Conservation (phyloP, 257 asterid species). For the Rubia yunnanensis region DNA sequence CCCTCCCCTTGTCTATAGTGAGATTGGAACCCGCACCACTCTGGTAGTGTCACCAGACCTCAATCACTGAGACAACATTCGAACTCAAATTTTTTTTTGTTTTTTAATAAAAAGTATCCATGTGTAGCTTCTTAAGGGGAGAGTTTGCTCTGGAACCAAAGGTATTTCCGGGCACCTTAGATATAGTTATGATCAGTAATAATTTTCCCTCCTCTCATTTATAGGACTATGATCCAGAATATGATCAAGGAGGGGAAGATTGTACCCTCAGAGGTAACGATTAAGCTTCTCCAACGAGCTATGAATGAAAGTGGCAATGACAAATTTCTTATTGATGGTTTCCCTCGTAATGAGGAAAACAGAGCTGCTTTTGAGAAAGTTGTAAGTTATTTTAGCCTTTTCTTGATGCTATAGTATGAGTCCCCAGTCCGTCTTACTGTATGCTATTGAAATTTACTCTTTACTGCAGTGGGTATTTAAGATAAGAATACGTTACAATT, state of each 20-base stretch:
- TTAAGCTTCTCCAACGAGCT: conserved; percentile 69
- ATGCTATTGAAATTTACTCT: not conserved
- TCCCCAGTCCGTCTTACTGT: not conserved
- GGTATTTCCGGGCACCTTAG: not conserved
- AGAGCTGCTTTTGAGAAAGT: conserved; percentile 80
- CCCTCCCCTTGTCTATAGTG: no score
- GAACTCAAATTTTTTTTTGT: no score
- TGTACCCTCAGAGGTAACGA: conserved; percentile 87
- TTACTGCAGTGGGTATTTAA: not conserved
- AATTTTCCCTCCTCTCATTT: conserved; percentile 3
- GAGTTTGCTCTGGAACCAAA: not conserved
- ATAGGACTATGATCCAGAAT: conserved; percentile 71
- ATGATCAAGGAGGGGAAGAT: conserved; percentile 86
- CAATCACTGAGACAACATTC: not conserved
- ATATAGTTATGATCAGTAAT: not conserved
- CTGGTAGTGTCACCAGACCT: not conserved
- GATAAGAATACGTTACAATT: not conserved
- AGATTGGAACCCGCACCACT: no score
- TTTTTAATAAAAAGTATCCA: not conserved
- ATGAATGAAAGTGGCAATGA: conserved; percentile 61
- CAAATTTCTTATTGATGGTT: conserved; percentile 93
- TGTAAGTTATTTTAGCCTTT: conserved; percentile 30
- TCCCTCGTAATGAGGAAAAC: conserved; percentile 94
- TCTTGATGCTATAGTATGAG: no score
- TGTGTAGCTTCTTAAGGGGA: not conserved